Evolutionary conservation across 495 filamentous ascomycete species (phyloP).

Genomic region (Geopyxis carbonaria): DNA sequence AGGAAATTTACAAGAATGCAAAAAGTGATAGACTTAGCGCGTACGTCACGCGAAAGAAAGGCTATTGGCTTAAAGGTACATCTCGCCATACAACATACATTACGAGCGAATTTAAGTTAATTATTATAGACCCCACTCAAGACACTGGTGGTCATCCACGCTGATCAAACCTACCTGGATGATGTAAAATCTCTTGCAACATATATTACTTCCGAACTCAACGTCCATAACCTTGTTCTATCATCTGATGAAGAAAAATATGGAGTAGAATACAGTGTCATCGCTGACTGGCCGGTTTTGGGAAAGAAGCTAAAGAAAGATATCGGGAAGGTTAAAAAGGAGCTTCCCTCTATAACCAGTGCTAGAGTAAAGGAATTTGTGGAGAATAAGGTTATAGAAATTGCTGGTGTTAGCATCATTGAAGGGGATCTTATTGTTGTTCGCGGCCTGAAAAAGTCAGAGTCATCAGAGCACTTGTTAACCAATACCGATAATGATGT

Average conservation of each 20-base stretch:
- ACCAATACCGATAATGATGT: conserved; percentile 73
- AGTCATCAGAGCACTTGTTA: conserved; percentile 52
- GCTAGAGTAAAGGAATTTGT: conserved; percentile 63
- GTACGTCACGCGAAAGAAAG: conserved; percentile 70
- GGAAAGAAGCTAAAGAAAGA: conserved; percentile 97
- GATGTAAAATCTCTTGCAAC: conserved; percentile 68
- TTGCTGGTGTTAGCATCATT: conserved; percentile 68
- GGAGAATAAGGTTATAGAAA: conserved; percentile 47
- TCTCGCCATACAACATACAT: background rate
- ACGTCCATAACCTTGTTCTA: conserved; percentile 69
- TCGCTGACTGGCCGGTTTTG: conserved; percentile 80
- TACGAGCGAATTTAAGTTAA: conserved; percentile 2
- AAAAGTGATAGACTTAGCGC: conserved; percentile 75
- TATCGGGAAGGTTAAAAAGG: conserved; percentile 74
- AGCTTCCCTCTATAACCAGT: conserved; percentile 59
- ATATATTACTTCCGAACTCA: conserved; percentile 83
- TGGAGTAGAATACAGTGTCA: conserved; percentile 73
- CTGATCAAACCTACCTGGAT: conserved; percentile 63
- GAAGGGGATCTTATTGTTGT: conserved; percentile 72
- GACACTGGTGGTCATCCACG: conserved; percentile 76
- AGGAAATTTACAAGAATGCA: conserved; percentile 83
- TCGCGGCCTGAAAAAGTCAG: conserved; percentile 55
- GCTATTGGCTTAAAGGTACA: conserved; percentile 46
- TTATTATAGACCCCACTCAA: conserved; percentile 57
- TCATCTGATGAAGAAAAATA: conserved; percentile 78